Conservation (phyloP, 2,329 filamentous ascomycete genomes). For the Phyllosticta citribraziliensis region DNA sequence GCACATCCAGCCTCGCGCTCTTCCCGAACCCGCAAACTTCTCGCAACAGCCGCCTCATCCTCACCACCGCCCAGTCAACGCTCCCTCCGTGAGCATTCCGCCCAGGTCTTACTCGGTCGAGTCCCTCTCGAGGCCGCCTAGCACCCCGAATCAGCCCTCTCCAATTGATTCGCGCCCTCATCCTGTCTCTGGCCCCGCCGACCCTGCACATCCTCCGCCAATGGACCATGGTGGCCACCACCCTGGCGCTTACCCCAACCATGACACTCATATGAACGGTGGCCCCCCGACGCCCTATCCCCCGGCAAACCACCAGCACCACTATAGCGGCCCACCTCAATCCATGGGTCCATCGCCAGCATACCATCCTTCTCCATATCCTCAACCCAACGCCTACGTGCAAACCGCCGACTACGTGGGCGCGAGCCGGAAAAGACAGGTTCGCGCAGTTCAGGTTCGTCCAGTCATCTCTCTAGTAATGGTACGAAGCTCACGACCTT, state of each 20-base stretch:
- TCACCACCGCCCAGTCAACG: constrained; percentile 19
- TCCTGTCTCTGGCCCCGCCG: constrained; percentile 10
- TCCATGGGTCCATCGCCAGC: constrained; percentile 17
- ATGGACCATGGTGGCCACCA: constrained; percentile 29
- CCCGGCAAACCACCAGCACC: constrained; percentile 19
- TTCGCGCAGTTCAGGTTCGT: constrained; percentile 9
- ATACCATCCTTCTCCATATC: constrained; percentile 18
- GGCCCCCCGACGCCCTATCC: constrained; percentile 24
- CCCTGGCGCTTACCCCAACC: constrained; percentile 22
- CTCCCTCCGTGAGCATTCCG: constrained; percentile 21
- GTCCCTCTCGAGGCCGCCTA: constrained; percentile 22
- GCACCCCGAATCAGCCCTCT: constrained; percentile 19
- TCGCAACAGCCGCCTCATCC: not conserved
- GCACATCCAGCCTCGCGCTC: constrained; percentile 5
- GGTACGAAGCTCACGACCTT: not conserved
- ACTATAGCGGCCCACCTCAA: constrained; percentile 20
- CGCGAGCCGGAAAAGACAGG: constrained; percentile 7
- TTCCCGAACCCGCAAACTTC: constrained; percentile 9
- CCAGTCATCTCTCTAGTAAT: not conserved
- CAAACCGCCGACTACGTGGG: constrained; percentile 5
- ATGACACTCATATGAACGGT: constrained; percentile 25
- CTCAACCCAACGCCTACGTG: constrained; percentile 22
- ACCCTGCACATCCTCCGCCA: constrained; percentile 17
- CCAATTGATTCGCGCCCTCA: constrained; percentile 9
- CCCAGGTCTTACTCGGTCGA: constrained; percentile 22